Evolutionary conservation across 2,329 filamentous ascomycete genomes (phyloP).

Genomic region (Cercospora sesami): DNA sequence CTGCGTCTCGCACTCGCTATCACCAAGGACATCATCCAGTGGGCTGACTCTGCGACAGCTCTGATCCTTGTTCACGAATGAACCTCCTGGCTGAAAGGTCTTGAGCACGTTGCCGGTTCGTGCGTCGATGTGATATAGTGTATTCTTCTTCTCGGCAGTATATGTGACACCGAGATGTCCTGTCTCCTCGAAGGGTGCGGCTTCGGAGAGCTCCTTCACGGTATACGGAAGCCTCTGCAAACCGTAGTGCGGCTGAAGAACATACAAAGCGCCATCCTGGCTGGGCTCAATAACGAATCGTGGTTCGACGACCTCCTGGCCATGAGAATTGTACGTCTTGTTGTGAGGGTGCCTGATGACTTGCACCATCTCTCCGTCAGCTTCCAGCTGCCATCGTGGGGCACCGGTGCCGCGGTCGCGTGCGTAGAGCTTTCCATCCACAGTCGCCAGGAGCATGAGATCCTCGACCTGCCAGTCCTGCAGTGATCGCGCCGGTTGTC

Average conservation of each 20-base stretch:
- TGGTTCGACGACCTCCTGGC: constrained; percentile 73
- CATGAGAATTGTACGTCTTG: constrained; percentile 61
- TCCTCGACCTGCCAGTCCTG: constrained; percentile 99
- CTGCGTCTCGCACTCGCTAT: constrained; percentile 72
- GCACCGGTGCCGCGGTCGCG: constrained; percentile 83
- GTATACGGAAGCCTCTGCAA: constrained; percentile 69
- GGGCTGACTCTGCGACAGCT: constrained; percentile 72
- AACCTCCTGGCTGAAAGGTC: constrained; percentile 75
- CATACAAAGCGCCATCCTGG: constrained; percentile 80
- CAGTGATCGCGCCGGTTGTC: constrained; percentile 92
- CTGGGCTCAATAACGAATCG: constrained; percentile 95
- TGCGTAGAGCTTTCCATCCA: constrained; percentile 94
- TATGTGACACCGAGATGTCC: constrained; percentile 76
- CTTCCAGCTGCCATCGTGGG: constrained; percentile 80
- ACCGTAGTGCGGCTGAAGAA: constrained; percentile 71
- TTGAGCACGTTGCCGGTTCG: constrained; percentile 78
- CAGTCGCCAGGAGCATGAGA: constrained; percentile 99
- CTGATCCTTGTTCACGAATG: constrained; percentile 64
- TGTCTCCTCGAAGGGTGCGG: constrained; percentile 72
- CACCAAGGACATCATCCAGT: constrained; percentile 55
- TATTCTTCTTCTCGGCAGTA: constrained; percentile 87
- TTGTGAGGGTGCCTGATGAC: constrained; percentile 75
- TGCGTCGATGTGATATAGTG: constrained; percentile 85
- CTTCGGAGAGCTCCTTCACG: constrained; percentile 80
- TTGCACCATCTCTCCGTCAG: constrained; percentile 85